Percentiles rank a stretch among this genome's conserved stretches.
phyloP scores from a whole-genome alignment of 1,284 basidiomycete genomes.

The Trametes pubescens region DNA sequence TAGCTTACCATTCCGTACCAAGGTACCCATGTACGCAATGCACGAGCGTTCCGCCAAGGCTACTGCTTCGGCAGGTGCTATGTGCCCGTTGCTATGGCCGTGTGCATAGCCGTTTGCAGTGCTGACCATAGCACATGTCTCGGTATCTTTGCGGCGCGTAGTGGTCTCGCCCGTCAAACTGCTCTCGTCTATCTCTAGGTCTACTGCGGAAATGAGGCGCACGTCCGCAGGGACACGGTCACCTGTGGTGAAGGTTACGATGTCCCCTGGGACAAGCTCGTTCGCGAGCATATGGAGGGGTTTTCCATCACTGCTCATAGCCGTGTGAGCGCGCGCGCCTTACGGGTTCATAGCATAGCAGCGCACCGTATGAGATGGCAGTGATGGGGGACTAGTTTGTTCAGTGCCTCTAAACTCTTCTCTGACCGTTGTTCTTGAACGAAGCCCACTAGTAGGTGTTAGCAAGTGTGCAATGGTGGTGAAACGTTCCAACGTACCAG shows the following conservation, averaged over 20 bases:
- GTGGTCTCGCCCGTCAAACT: conserved; percentile 95
- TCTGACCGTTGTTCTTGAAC: conserved; percentile 96
- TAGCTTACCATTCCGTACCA: conserved; percentile 86
- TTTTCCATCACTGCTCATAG: conserved; percentile 67
- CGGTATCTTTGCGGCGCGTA: conserved; percentile 75
- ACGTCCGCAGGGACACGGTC: conserved; percentile 96
- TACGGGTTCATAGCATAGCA: conserved; percentile 33
- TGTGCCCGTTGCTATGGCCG: conserved; percentile 20
- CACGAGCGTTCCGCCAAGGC: conserved; percentile 89
- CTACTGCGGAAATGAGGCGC: conserved; percentile 79
- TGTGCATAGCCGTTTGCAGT: conserved; percentile 31
- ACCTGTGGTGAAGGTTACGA: conserved; percentile 91
- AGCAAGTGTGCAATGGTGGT: neutral
- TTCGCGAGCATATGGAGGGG: conserved; percentile 88
- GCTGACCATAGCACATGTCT: conserved; percentile 51
- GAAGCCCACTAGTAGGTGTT: conserved; percentile 78
- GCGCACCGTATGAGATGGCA: conserved; percentile 87
- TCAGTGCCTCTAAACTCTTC: conserved; percentile 93
- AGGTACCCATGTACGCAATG: conserved; percentile 96
- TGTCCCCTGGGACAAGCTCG: conserved; percentile 94
- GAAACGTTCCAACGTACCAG: conserved; percentile 63
- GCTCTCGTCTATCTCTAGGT: conserved; percentile 95
- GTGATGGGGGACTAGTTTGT: conserved; percentile 96
- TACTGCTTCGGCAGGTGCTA: conserved; percentile 53
- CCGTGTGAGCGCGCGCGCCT: conserved; percentile 35